phyloP scores from a whole-genome alignment of 2,329 filamentous ascomycete genomes.

The Chrysoporthe deuterocubensis region DNA sequence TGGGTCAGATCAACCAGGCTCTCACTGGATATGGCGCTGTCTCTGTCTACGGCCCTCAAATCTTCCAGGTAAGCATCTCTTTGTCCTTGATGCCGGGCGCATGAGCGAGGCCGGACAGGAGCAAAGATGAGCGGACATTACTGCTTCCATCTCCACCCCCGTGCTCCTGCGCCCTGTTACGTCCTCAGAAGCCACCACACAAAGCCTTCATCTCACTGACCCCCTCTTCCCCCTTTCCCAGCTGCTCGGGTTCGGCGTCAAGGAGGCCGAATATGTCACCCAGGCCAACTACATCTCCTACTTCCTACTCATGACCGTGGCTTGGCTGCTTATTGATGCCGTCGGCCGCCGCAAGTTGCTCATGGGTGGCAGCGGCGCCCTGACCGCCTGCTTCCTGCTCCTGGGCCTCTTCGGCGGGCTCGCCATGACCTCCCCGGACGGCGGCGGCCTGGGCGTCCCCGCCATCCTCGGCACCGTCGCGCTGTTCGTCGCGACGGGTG shows the following conservation, averaged over 20 bases:
- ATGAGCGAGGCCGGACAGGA: too few relatives aligned
- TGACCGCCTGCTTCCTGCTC: constrained; percentile 54
- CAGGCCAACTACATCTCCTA: constrained; percentile 65
- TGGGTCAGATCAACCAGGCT: constrained; percentile 66
- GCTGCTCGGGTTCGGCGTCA: constrained; percentile 58
- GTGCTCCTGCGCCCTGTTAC: too few relatives aligned
- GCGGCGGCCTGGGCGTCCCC: constrained; percentile 43
- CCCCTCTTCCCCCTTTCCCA: constrained; percentile 32
- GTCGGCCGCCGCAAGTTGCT: constrained; percentile 58
- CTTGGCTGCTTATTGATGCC: constrained; percentile 62
- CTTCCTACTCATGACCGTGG: constrained; percentile 63
- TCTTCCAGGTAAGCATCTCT: constrained; percentile 47
- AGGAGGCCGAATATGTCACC: constrained; percentile 58
- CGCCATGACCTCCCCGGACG: constrained; percentile 40
- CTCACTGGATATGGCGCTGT: constrained; percentile 63
- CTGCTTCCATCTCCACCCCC: too few relatives aligned
- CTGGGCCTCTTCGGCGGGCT: constrained; percentile 56
- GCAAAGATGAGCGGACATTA: not conserved
- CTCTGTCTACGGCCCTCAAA: constrained; percentile 66
- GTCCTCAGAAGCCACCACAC: not conserved
- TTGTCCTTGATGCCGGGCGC: too few relatives aligned
- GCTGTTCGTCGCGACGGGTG: constrained; percentile 61
- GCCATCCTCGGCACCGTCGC: constrained; percentile 55
- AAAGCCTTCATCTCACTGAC: not conserved
- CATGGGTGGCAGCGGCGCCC: constrained; percentile 53